These are phyloP conservation scores for Mortierella sp. DNA, from an alignment of 371 early-diverging fungal species.

Conservation along the genomic window DNA sequence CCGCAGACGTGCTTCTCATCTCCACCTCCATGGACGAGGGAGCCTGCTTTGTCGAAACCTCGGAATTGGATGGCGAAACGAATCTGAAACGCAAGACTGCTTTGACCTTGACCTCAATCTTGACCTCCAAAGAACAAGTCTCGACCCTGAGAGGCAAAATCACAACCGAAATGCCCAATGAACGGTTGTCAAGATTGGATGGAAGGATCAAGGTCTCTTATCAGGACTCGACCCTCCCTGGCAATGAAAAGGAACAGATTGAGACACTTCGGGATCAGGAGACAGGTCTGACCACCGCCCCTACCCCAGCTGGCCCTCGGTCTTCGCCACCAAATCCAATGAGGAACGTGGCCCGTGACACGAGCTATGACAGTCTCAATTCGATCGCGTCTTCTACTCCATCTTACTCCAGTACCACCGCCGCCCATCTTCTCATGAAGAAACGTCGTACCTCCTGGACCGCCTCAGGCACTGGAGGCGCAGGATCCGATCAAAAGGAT, in stretches of 20 bases:
- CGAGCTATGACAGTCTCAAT: conserved; percentile 21
- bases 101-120: conserved; percentile 21
- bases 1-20: conserved; percentile 83
- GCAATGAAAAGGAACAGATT: too few species aligned
- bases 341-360: background rate
- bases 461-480: background rate
- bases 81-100: conserved; percentile 75
- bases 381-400: conserved; percentile 11
- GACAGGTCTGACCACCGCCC: too few species aligned
- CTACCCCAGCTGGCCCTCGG: too few species aligned
- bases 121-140: conserved; percentile 53
- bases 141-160: conserved; percentile 32
- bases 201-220: conserved; percentile 54
- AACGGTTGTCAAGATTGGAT: conserved; percentile 62
- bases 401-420: too few species aligned
- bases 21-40: conserved; percentile 74
- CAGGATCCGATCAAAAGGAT: too few species aligned
- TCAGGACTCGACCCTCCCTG: conserved; percentile 12
- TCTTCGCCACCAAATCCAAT: too few species aligned
- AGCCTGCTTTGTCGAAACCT: conserved; percentile 84
- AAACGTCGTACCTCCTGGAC: background rate
- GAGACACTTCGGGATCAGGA: conserved; percentile 24
- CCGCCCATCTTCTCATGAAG: too few species aligned
- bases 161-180: conserved; percentile 67
- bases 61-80: conserved; percentile 87